Percentiles rank a stretch among this genome's conserved stretches.
These are phyloP conservation scores for Apiotrichum siamense DNA, from an alignment of 1,284 basidiomycete genomes.

Conservation along the genomic window DNA sequence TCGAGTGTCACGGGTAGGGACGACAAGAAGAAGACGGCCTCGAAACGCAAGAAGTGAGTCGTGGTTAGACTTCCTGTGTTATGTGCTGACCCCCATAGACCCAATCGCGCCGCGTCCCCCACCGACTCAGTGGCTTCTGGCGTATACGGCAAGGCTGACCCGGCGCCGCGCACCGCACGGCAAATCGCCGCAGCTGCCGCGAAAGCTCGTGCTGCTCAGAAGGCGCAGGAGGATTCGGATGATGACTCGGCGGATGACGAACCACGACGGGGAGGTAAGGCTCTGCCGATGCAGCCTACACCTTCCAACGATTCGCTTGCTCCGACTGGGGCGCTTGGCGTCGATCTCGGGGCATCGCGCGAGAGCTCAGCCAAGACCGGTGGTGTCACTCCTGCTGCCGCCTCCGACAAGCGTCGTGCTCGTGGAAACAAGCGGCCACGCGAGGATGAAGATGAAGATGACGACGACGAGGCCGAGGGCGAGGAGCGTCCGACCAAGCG, in stretches of 20 bases:
- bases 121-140: constrained; percentile 40
- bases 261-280: constrained; percentile 9
- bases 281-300: constrained; percentile 19
- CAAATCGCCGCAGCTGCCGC: constrained; percentile 42
- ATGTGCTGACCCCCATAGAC: constrained; percentile 14
- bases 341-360: constrained; percentile 15
- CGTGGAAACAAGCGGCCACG: constrained; percentile 25
- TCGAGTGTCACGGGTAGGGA: constrained; percentile 29
- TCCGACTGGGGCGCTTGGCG: constrained; percentile 13
- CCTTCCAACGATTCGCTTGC: constrained; percentile 27
- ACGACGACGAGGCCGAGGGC: constrained; percentile 26
- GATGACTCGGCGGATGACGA: constrained; percentile 28
- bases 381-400: background rate
- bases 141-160: constrained; percentile 29
- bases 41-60: constrained; percentile 42
- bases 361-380: constrained; percentile 14
- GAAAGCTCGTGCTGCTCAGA: constrained; percentile 24
- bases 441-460: constrained; percentile 35
- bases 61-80: background rate
- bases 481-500: constrained; percentile 21
- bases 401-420: constrained; percentile 10
- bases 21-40: constrained; percentile 31
- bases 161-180: constrained; percentile 36
- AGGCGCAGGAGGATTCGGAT: constrained; percentile 29
- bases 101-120: constrained; percentile 36